Conservation (phyloP, 2,329 filamentous ascomycete species). For the Westerdykella aurantiaca region DNA sequence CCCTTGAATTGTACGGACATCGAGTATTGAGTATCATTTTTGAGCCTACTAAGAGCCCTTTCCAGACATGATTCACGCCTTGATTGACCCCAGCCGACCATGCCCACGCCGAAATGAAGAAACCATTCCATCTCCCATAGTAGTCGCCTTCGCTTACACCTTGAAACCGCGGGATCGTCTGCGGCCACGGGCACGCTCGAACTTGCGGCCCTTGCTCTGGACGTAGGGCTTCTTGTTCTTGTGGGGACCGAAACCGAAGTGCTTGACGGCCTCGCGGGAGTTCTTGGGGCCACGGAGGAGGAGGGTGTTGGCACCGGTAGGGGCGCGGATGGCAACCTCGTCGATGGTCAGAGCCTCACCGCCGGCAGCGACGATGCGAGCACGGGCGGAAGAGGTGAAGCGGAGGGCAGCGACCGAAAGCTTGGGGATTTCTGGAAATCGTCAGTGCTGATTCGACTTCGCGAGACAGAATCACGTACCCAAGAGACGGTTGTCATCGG, state of each 20-base stretch:
- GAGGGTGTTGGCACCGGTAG: conserved; percentile 94
- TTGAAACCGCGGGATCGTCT: conserved; percentile 99
- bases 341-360: conserved; percentile 95
- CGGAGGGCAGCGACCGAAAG: conserved; percentile 87
- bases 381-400: conserved; percentile 93
- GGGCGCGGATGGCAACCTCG: conserved; percentile 90
- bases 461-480: conserved; percentile 6
- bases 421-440: conserved; percentile 79
- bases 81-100: conserved; percentile 29
- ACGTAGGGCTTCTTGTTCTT: conserved; percentile 98
- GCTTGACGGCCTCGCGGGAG: conserved; percentile 93
- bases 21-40: conserved; percentile 37
- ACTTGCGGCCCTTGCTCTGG: conserved; percentile 98
- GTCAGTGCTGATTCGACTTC: conserved; percentile 2
- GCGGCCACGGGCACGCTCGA: conserved; percentile 98
- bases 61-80: conserved; percentile 35
- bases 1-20: conserved; percentile 30
- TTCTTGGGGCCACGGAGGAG: conserved; percentile 98
- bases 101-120: conserved; percentile 36
- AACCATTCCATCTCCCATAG: conserved; percentile 26
- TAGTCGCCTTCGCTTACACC: conserved; percentile 85
- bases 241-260: conserved; percentile 98
- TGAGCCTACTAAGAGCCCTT: conserved; percentile 26
- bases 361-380: conserved; percentile 86
- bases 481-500: conserved; percentile 80